A percentile compares a stretch with the other conserved stretches of the same genome.
These are phyloP conservation scores for Lachnum nothofagi DNA, from an alignment of 2,329 filamentous ascomycete species.

Conservation along the genomic window DNA sequence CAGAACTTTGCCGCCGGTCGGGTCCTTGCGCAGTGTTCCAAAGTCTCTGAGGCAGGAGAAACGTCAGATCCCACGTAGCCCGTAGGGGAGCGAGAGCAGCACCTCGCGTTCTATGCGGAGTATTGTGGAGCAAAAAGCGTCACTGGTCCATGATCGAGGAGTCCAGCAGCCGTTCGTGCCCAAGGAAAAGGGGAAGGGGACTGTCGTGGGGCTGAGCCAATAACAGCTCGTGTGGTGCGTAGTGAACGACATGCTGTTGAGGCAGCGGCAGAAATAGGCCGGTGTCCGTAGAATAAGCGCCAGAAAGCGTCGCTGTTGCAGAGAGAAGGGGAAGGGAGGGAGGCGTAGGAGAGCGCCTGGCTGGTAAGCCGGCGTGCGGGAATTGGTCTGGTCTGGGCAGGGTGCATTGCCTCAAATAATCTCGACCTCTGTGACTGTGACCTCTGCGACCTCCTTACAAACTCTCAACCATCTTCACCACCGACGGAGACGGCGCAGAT, in stretches of 20 bases:
- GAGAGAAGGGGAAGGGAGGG: not conserved
- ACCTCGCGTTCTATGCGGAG: not conserved
- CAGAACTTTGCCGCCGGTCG: not conserved
- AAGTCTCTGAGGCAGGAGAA: not conserved
- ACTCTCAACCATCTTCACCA: not conserved
- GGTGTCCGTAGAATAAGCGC: constrained; percentile 12
- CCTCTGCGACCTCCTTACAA: not conserved
- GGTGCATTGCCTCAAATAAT: not conserved
- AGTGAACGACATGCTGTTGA: not conserved
- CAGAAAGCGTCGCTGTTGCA: constrained; percentile 13
- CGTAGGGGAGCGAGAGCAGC: not conserved
- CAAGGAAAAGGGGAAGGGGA: no score
- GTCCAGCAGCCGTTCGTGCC: no score
- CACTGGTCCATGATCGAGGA: not conserved
- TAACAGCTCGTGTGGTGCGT: not conserved
- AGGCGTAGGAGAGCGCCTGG: no score
- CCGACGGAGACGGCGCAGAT: not conserved
- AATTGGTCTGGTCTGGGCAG: not conserved
- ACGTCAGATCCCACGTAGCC: no score
- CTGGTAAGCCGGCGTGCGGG: not conserved
- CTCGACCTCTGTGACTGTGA: not conserved
- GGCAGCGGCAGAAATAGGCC: constrained; percentile 8
- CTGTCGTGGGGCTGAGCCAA: constrained; percentile 2
- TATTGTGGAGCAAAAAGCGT: not conserved
- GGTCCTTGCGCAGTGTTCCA: not conserved